Evolutionary conservation across 257 asterid species (phyloP).

Genomic region (Ophiorrhiza pumila): DNA sequence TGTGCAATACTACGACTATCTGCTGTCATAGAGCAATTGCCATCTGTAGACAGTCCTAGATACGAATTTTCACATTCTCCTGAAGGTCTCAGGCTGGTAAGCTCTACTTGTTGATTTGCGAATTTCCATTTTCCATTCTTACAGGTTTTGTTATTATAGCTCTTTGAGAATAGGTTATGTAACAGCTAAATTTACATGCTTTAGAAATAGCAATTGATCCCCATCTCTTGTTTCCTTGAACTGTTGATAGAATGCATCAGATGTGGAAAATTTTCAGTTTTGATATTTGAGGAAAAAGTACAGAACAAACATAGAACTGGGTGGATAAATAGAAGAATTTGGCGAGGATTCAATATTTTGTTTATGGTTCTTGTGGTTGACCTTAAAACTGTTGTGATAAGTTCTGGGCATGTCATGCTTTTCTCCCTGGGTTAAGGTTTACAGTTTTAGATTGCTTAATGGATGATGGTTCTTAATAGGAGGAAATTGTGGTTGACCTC

Average conservation of each 20-base stretch:
- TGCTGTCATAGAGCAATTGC: conserved; percentile 42
- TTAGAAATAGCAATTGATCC: background rate
- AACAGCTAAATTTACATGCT: conserved; percentile 4
- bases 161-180: background rate
- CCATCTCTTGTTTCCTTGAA: background rate
- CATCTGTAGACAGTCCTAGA: conserved; percentile 28
- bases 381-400: background rate
- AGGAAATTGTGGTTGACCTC: background rate
- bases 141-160: background rate
- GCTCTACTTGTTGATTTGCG: conserved; percentile 11
- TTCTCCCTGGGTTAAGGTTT: background rate
- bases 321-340: background rate
- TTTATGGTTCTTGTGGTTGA: background rate
- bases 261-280: background rate
- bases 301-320: background rate
- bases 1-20: conserved; percentile 63
- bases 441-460: background rate
- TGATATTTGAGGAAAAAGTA: background rate
- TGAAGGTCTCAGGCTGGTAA: conserved; percentile 63
- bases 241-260: background rate
- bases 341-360: background rate
- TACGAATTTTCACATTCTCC: conserved; percentile 37
- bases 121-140: background rate
- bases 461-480: background rate
- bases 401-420: background rate